Evolutionary conservation across 2,329 filamentous ascomycete genomes (phyloP), one percentile per base, ranked within the genome.

Genomic region (Exophiala spinifera): DNA sequence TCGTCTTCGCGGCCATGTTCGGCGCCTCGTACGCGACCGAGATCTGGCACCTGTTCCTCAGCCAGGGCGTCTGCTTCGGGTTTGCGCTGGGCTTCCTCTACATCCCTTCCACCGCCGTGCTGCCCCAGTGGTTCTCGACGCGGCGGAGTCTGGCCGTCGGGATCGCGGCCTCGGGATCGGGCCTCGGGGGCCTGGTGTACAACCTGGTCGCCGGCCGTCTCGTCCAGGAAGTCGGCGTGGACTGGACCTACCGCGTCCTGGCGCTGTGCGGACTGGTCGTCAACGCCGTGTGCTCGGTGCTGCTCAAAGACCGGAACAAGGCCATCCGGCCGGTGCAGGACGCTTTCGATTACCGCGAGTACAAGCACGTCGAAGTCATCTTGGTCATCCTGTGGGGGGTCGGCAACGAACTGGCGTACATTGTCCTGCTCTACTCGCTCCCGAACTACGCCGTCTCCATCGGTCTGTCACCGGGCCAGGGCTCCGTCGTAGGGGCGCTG

Each of bases 401-500:
- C 47, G 61, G 71, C 13, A 74, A 66, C 50, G 70, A 78, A 65
- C 61, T 79, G 3, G 76, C 76, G 1, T 79, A 79, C 51, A 72
- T 77, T 48, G 67, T 69, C 3, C 57, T 78, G 20, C 61, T 79
- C 1, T 78, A 72, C 60, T 75, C 70, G 4, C 56, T 80, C 14
- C 71, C 75, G 0, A 72, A 75, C 57, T 79, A 75, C 58, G 75
- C 72, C 1, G 59, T 67, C 10, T 73, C 68, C 13, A 71, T 77
- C 11, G 74, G 74, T 1, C 59, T 79, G 1, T 63, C 64, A 11
- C 56, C 65, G 13, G 50, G 56, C 0, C 68, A 77, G 51, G 74
- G 74, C 1, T 69, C 72, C 1, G 61, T 67, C 14, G 51, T 77
- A 10, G 72, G 71, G 13, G 76, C 69, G 0, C 53, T 78, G 5